Evolutionary conservation across 768 basidiomycete species (phyloP), one percentile per base, ranked within the genome.

Genomic region (Guyanaporus albipodus): DNA sequence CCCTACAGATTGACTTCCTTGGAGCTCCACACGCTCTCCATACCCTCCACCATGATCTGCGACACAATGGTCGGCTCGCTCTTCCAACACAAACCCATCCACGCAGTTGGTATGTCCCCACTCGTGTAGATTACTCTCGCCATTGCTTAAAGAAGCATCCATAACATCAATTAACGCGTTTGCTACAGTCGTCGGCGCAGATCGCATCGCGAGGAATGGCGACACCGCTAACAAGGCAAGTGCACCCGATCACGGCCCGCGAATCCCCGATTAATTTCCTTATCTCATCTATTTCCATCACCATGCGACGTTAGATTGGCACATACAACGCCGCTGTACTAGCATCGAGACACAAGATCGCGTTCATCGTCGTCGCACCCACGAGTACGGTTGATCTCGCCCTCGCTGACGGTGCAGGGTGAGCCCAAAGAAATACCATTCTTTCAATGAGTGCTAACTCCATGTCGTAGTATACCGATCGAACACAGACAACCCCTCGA

Each of bases 31-130:
- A 85, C 85, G 4, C 78, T 97, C 36, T 71, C 80, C 28, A 86
- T 94, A 12, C 87, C 91, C 0, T 87, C 88, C 4, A 82, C 85
- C 5, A 95, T 98, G 91, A 85, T 98, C 38, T 95, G 93, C 61
- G 95, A 98, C 61, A 95, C 91, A 28, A 96, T 96, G 88, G 90
- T 98, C 15, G 95, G 95, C 8, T 94, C 91, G 1, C 70, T 97
- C 42, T 90, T 98, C 72, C 91, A 94, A 61, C 82, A 92, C 61
- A 76, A 88, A 61, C 67, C 75, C 18, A 89, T 94, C 42, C 87
- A 92, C 58, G 89, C 83, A 22, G 82, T 93, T 44, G 81, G 87
- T 88, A 51, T 55, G 62, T 53, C 46, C 11, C 21, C 41, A 38
- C 36, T 18, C 34, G 9, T 29, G n/a, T 9, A n/a, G 8, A 29